Conservation (phyloP, 225 moss, liverwort and hornwort genomes). For the Rhytidiadelphus loreus region DNA sequence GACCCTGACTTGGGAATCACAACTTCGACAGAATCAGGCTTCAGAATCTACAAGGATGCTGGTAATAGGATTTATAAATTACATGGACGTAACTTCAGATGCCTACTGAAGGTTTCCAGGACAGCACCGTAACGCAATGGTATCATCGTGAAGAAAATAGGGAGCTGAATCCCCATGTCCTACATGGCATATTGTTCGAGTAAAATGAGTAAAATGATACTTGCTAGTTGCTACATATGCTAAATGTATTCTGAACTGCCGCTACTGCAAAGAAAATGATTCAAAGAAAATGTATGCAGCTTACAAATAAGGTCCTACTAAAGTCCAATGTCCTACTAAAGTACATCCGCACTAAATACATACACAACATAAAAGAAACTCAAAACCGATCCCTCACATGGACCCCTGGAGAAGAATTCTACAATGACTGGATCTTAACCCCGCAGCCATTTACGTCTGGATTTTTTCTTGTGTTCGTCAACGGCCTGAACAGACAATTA, state of each 20-base stretch:
- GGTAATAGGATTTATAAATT: not conserved
- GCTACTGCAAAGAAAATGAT: not conserved
- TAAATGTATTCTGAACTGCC: not conserved
- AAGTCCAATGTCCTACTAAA: not conserved
- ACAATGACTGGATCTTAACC: not conserved
- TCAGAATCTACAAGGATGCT: not conserved
- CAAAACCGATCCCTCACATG: not conserved
- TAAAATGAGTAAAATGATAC: not conserved
- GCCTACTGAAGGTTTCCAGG: not conserved
- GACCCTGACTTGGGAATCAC: not conserved
- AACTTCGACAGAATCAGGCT: not conserved
- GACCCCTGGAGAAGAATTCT: not conserved
- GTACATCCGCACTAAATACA: constrained; percentile 3
- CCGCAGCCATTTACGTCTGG: constrained; percentile 39
- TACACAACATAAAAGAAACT: not conserved
- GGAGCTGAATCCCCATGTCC: not conserved
- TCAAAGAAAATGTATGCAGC: not conserved
- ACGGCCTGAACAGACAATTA: constrained; percentile 23
- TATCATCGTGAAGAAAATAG: not conserved
- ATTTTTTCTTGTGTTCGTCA: constrained; percentile 40
- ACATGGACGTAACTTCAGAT: not conserved
- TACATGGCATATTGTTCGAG: not conserved
- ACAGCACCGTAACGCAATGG: not conserved
- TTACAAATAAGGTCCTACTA: not conserved
- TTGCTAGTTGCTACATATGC: not conserved